Conservation (phyloP, 805 yeast genomes). For the Candida cerambycidarum region DNA sequence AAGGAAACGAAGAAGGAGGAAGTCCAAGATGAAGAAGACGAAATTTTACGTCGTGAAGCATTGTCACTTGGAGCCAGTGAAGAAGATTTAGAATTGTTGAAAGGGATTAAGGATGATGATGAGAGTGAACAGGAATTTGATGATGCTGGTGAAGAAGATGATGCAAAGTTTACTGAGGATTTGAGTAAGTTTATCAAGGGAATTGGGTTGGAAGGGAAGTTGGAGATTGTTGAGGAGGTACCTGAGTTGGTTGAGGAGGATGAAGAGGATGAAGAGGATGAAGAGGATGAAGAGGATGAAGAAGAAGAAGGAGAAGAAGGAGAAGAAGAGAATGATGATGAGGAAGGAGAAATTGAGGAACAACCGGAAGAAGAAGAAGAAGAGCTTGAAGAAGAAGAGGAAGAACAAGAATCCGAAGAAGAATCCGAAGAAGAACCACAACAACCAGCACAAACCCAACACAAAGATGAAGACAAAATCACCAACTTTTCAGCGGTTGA, state of each 20-base stretch:
- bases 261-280: slow-evolving; percentile 36
- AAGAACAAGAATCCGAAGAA: slow-evolving; percentile 13
- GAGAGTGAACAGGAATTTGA: slow-evolving; percentile 54
- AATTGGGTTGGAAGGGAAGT: slow-evolving; percentile 56
- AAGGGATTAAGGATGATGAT: slow-evolving; percentile 52
- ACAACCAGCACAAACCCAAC: slow-evolving; percentile 12
- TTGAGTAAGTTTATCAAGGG: slow-evolving; percentile 61
- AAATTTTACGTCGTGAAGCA: slow-evolving; percentile 66
- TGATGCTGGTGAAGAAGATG: slow-evolving; percentile 34
- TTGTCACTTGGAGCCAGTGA: slow-evolving; percentile 82
- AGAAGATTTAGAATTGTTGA: slow-evolving; percentile 68
- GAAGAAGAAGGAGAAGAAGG: slow-evolving; percentile 29
- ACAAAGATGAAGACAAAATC: slow-evolving; percentile 27
- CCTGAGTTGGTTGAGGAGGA: slow-evolving; percentile 27
- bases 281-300: slow-evolving; percentile 25
- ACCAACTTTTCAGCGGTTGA: slow-evolving; percentile 49
- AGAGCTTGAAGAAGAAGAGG: slow-evolving; percentile 10
- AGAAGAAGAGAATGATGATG: slow-evolving; percentile 19
- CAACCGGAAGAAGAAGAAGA: slow-evolving; percentile 12
- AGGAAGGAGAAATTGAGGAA: slow-evolving; percentile 19
- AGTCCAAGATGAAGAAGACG: slow-evolving; percentile 22
- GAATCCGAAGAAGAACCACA: slow-evolving; percentile 17
- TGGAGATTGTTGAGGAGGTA: slow-evolving; percentile 32
- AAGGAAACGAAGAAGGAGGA: slow-evolving; percentile 9
- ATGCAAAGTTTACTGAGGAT: slow-evolving; percentile 50